phyloP scores from a whole-genome alignment of 75 land plant genomes.

The Pinus taeda region DNA sequence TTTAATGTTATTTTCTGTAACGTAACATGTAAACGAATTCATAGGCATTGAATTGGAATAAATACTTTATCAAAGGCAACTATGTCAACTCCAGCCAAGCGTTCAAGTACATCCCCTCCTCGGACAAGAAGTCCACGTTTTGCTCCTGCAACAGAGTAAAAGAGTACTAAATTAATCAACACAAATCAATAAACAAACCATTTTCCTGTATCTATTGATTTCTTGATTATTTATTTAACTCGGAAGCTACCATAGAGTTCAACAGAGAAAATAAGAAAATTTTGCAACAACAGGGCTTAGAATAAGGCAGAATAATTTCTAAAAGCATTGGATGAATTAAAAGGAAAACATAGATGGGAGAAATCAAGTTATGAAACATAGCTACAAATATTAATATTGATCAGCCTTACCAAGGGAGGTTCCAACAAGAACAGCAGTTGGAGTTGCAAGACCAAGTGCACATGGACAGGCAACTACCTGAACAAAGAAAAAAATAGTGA shows the following conservation, averaged over 20 bases:
- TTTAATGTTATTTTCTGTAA: not conserved
- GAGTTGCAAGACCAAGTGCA: slow-evolving; percentile 98
- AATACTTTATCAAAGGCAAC: slow-evolving; percentile 87
- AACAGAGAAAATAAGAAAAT: slow-evolving; percentile 3
- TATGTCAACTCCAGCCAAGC: slow-evolving; percentile 69
- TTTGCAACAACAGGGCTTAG: not conserved
- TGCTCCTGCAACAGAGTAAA: slow-evolving; percentile 58
- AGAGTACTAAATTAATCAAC: not conserved
- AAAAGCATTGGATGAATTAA: not conserved
- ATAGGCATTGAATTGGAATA: not conserved
- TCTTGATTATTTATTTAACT: not conserved
- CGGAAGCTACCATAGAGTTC: not conserved
- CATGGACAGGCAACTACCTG: slow-evolving; percentile 99
- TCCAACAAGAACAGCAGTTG: slow-evolving; percentile 96
- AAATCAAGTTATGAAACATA: not conserved
- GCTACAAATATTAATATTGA: not conserved
- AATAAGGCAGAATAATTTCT: not conserved
- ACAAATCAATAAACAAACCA: not conserved
- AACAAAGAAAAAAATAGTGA: not conserved
- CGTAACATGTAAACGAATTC: not conserved
- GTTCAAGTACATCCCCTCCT: slow-evolving; percentile 98
- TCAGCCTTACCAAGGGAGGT: slow-evolving; percentile 75
- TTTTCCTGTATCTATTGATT: too few species aligned
- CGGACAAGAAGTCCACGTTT: slow-evolving; percentile 93
- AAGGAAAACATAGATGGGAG: not conserved